phyloP scores from a whole-genome alignment of 2,329 filamentous ascomycete genomes.

The Metarhizium guizhouense region DNA sequence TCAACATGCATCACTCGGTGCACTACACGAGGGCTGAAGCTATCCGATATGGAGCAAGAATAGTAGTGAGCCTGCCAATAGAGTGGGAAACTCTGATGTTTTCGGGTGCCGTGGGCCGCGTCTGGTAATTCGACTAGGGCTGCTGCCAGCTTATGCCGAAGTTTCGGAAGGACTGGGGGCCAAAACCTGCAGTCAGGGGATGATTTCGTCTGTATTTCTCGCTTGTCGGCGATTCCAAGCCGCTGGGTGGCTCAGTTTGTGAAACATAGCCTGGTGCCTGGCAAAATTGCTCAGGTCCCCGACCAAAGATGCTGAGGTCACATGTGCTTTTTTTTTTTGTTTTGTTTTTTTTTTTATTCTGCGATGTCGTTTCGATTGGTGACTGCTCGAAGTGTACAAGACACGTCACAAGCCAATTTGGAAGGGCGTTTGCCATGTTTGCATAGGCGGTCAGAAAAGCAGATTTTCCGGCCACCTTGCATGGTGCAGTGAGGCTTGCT shows the following conservation, averaged over 20 bases:
- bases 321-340: background rate
- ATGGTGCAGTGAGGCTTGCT: background rate
- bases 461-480: background rate
- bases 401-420: background rate
- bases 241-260: background rate
- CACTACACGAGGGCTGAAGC: background rate
- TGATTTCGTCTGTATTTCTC: background rate
- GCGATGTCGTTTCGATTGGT: background rate
- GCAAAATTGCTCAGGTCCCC: background rate
- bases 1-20: background rate
- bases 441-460: background rate
- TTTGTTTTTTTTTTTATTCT: too few species aligned
- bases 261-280: background rate
- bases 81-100: background rate
- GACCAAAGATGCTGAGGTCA: background rate
- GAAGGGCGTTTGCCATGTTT: background rate
- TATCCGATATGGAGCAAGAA: background rate
- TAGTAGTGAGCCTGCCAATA: background rate
- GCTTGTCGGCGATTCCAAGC: background rate
- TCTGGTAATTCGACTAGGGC: too few species aligned
- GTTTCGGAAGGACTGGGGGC: background rate
- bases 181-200: background rate
- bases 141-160: background rate
- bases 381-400: background rate
- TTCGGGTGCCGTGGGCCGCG: background rate